These are phyloP conservation scores for Medicago ruthenica DNA, from an alignment of 306 rosid species.

Conservation along the genomic window DNA sequence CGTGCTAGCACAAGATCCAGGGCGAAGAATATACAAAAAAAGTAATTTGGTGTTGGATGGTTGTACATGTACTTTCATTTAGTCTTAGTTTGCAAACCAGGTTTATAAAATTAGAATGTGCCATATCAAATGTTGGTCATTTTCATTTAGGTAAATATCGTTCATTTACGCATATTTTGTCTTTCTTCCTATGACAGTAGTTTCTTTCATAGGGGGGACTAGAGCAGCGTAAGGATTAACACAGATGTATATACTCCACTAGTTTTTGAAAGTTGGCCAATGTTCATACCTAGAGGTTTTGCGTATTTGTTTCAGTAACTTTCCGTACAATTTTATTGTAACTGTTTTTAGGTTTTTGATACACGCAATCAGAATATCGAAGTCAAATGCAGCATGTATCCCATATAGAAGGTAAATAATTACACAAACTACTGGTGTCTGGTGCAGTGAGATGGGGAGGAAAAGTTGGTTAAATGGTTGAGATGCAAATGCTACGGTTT, in stretches of 20 bases:
- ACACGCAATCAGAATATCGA: background rate
- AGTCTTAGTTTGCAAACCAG: slow-evolving; percentile 45
- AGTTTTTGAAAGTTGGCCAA: slow-evolving; percentile 32
- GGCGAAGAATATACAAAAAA: slow-evolving; percentile 52
- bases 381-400: background rate
- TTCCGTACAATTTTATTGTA: background rate
- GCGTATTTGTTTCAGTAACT: slow-evolving; percentile 3
- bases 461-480: background rate
- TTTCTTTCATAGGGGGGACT: background rate
- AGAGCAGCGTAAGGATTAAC: slow-evolving; percentile 19
- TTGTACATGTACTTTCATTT: slow-evolving; percentile 54
- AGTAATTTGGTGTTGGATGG: slow-evolving; percentile 49
- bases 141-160: slow-evolving; percentile 38
- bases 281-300: background rate
- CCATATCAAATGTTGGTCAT: slow-evolving; percentile 42
- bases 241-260: slow-evolving; percentile 54
- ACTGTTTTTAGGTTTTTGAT: background rate
- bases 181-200: background rate
- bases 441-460: background rate
- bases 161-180: slow-evolving; percentile 17
- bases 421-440: background rate
- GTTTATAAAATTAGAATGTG: slow-evolving; percentile 59
- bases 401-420: background rate
- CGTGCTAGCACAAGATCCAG: slow-evolving; percentile 78
- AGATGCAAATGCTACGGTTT: background rate